Base-by-base conservation (phyloP, 495 filamentous ascomycete species). In the Aspergillus hancockii region DNA sequence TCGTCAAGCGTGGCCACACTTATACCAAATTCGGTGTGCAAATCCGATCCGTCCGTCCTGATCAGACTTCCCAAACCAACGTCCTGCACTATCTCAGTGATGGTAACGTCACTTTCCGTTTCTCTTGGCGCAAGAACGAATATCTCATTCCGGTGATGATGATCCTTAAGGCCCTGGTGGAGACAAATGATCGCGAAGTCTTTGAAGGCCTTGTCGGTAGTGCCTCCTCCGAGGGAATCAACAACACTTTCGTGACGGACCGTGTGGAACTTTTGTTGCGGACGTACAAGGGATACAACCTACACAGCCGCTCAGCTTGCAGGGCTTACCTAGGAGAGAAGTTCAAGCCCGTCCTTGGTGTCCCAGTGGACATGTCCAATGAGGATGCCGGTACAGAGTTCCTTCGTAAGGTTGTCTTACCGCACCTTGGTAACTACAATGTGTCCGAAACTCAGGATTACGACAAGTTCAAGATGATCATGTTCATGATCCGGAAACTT, bases 111-210 rank as follows among this genome's bases (percentile, higher is more conserved):
- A 97, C 90, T 2, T 96, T 98, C 78, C 84, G 94, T 40, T 98
- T 98, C 74, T 97, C 93, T 1, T 98, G 94, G 94, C 82, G 93
- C 61, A 98, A 98, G 80, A 91, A 91, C 62, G 94, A 98, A 75
- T 98, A 89, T 68, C 82, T 97, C 22, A 82, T 98, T 14, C 94
- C 94, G 18, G 90, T 91, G 59, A 87, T 97, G 83, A 97, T 98
- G 94, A 84, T 97, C 14, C 74, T 98, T 60, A 98, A 97, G 77
- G 94, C 94, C 3, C 82, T 98, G 46, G 83, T 92, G 19, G 93
- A 98, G 72, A 98, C 94, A 13, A 98, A 96, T 64, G 94, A 98
- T 63, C 85, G 91, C 52, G 92, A 96, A 67, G 94, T 98, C 49
- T 98, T 93, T 63, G 93, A 98, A 72, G 88, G 85, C 18, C 76